Conservation (phyloP, 2,329 filamentous ascomycete genomes). For the Aureobasidium sp. region DNA sequence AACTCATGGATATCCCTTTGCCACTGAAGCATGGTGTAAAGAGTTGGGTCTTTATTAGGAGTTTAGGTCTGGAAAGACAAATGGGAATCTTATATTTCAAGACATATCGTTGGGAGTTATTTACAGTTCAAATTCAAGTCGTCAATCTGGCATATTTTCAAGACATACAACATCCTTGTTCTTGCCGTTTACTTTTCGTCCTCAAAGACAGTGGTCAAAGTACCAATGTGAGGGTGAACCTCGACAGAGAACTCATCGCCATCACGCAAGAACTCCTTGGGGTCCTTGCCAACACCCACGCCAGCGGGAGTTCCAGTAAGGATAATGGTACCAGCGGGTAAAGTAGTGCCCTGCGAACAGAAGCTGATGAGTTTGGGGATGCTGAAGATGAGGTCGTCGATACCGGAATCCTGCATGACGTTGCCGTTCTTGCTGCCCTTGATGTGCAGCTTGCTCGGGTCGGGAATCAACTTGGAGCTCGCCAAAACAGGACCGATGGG, state of each 20-base stretch:
- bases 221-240: conserved; percentile 41
- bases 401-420: conserved; percentile 42
- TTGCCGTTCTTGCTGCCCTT: conserved; percentile 34
- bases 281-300: conserved; percentile 32
- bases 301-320: conserved; percentile 37
- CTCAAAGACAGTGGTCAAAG: conserved; percentile 37
- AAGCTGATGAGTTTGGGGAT: conserved; percentile 37
- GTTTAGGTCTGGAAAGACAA: background rate
- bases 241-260: conserved; percentile 43
- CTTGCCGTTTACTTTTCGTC: conserved; percentile 17
- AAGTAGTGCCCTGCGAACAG: conserved; percentile 33
- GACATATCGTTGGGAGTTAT: too few relatives aligned
- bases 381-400: conserved; percentile 46
- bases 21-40: conserved; percentile 23
- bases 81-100: too few relatives aligned
- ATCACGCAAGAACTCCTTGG: conserved; percentile 34
- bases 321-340: conserved; percentile 35
- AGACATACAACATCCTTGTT: too few relatives aligned
- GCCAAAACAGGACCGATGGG: conserved; percentile 35
- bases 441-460: conserved; percentile 43
- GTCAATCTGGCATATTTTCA: background rate
- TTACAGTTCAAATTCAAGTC: background rate
- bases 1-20: conserved; percentile 37
- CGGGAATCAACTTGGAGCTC: conserved; percentile 5
- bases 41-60: background rate